phyloP scores from a whole-genome alignment of 2,329 filamentous ascomycete genomes.

The Cadophora gregata region DNA sequence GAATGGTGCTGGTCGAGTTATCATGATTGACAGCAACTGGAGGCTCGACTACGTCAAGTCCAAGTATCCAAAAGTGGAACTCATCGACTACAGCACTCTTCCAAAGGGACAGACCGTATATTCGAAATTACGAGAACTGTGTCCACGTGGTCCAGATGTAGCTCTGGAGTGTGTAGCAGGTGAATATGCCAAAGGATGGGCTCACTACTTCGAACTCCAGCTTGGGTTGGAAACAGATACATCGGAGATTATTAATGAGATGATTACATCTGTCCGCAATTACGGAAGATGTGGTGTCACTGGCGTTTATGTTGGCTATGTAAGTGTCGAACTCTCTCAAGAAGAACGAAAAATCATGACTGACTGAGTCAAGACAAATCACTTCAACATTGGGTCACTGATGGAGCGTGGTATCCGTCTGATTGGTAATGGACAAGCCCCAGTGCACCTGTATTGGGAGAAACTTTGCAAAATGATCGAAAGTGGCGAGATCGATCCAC shows the following conservation, averaged over 20 bases:
- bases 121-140: constrained; percentile 74
- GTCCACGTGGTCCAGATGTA: constrained; percentile 75
- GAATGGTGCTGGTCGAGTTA: constrained; percentile 77
- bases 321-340: constrained; percentile 45
- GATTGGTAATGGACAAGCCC: constrained; percentile 64
- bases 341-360: neutral
- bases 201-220: constrained; percentile 62
- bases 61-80: constrained; percentile 69
- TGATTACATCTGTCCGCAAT: constrained; percentile 75
- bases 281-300: constrained; percentile 80
- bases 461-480: constrained; percentile 73
- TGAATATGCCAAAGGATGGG: constrained; percentile 66
- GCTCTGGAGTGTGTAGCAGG: constrained; percentile 70
- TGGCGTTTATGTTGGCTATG: constrained; percentile 68
- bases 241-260: constrained; percentile 80
- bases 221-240: constrained; percentile 83
- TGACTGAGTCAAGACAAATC: constrained; percentile 33
- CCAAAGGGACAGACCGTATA: constrained; percentile 71
- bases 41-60: constrained; percentile 71
- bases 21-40: constrained; percentile 77
- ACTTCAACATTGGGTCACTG: constrained; percentile 59
- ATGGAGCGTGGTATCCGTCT: constrained; percentile 89
- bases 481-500: constrained; percentile 71
- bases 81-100: constrained; percentile 70
- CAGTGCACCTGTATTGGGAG: constrained; percentile 51